phyloP scores from a whole-genome alignment of 1,139 yeast species.

The Debaryomyces nepalensis region DNA sequence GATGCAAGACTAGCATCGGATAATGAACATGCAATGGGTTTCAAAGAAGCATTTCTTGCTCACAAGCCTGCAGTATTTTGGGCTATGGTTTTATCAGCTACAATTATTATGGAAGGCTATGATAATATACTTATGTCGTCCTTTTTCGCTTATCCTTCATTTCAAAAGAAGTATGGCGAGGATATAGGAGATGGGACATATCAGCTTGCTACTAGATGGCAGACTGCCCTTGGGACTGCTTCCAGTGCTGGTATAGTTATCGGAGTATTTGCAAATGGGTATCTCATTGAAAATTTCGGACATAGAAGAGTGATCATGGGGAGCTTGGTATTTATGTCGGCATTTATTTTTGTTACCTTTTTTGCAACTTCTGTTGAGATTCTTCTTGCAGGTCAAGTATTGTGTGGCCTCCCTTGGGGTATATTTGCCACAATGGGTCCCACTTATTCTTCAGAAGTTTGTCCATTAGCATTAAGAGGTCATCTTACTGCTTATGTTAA shows the following conservation, averaged over 20 bases:
- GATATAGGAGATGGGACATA: conserved; percentile 30
- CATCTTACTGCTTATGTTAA: conserved; percentile 53
- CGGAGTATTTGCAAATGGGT: conserved; percentile 50
- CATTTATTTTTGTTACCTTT: conserved; percentile 52
- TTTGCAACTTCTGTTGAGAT: conserved; percentile 46
- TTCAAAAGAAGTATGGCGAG: conserved; percentile 39
- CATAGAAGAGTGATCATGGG: conserved; percentile 48
- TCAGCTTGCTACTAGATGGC: conserved; percentile 52
- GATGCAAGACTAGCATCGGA: conserved; percentile 2
- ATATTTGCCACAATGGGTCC: conserved; percentile 53
- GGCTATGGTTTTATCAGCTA: conserved; percentile 44
- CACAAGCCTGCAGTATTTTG: conserved; percentile 48
- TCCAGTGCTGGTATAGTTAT: conserved; percentile 49
- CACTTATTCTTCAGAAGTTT: conserved; percentile 56
- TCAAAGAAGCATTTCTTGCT: conserved; percentile 42
- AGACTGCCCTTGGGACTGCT: conserved; percentile 51
- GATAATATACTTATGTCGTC: conserved; percentile 42
- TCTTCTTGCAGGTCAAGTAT: conserved; percentile 49
- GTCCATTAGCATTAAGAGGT: conserved; percentile 52
- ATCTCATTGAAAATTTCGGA: conserved; percentile 50
- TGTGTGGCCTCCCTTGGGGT: conserved; percentile 59
- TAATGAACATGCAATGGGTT: background rate
- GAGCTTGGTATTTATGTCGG: conserved; percentile 37
- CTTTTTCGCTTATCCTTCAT: conserved; percentile 45
- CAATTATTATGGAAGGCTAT: conserved; percentile 51